Conservation (phyloP, 2,329 filamentous ascomycete genomes). For the Colletotrichum horii region DNA sequence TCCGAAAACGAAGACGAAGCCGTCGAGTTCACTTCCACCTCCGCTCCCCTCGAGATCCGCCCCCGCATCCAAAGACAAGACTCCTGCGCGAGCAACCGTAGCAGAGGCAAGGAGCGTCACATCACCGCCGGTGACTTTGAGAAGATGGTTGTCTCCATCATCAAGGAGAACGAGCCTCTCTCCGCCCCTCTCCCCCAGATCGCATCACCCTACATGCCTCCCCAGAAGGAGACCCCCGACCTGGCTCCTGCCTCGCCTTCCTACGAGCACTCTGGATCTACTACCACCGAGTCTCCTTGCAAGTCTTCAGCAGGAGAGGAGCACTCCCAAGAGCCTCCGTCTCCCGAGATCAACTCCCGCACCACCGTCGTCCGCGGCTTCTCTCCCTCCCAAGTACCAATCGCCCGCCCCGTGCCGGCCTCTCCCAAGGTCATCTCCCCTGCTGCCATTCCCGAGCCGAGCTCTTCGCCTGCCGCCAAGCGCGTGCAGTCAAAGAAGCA, state of each 20-base stretch:
- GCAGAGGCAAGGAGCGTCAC: constrained; percentile 79
- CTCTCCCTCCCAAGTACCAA: constrained; percentile 72
- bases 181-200: constrained; percentile 55
- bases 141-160: constrained; percentile 92
- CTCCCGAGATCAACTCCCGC: constrained; percentile 56
- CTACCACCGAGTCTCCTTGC: constrained; percentile 54
- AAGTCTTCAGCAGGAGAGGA: constrained; percentile 68
- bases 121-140: constrained; percentile 92
- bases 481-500: constrained; percentile 71
- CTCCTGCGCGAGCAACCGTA: constrained; percentile 72
- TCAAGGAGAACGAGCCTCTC: constrained; percentile 81
- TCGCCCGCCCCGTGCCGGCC: constrained; percentile 50
- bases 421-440: constrained; percentile 53
- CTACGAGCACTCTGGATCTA: constrained; percentile 48
- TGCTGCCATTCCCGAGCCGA: constrained; percentile 67
- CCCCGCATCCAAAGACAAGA: constrained; percentile 75
- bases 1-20: constrained; percentile 74
- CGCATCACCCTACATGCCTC: constrained; percentile 39
- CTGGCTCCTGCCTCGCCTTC: constrained; percentile 28
- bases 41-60: constrained; percentile 60
- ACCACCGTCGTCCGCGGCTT: constrained; percentile 84
- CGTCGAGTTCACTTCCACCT: constrained; percentile 61
- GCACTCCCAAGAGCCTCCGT: constrained; percentile 37
- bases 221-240: constrained; percentile 51
- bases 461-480: constrained; percentile 63